Base-by-base conservation (phyloP, 1,139 yeast genomes). In the Saccharomyces hybrid region DNA sequence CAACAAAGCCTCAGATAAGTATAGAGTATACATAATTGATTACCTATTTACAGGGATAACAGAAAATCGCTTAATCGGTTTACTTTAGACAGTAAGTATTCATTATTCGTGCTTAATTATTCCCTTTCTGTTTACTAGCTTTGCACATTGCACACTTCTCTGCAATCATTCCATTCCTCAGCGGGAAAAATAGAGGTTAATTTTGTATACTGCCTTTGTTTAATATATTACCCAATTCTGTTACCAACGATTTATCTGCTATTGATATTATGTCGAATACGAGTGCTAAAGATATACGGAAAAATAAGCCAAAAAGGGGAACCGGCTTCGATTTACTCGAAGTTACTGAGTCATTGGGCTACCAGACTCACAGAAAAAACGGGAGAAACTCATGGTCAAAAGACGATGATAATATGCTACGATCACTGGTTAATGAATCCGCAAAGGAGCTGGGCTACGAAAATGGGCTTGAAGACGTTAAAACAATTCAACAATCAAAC, bases 341-440 rank as follows among this genome's bases (percentile, higher is more conserved):
- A 19, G 76, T 85, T 27, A 84, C 91, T 3, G 86, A 84, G 65
- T 81, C 87, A 1, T 69, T 86, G n/a, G 95, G 95, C 5, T 83
- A 83, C 66, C 86, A 83, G 62, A 86, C 90, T 2, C 83, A 82
- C 63, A 72, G 91, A 44, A 75, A 85, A 55, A 80, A 75, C 16
- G 74, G 82, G 3, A 73, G 93, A 54, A 80, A 82, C 56, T 80
- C 87, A 4, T 86, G 95, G 95, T 73, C 81, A 1, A 77, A 78
- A 52, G 82, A 80, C 42, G 93, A 86, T 59, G 95, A 86, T 66
- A 68, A 70, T 5, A 66, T 71, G 14, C 68, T 86, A 34, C 72
- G 72, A 53, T 58, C 62, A 8, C 62, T 76, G 6, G 76, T 84
- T 11, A 64, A 75, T 47, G 68, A 66, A 28, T 65, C 64, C 12